Conservation (phyloP, 2,329 filamentous ascomycete species). For the Biscogniauxia marginata region DNA sequence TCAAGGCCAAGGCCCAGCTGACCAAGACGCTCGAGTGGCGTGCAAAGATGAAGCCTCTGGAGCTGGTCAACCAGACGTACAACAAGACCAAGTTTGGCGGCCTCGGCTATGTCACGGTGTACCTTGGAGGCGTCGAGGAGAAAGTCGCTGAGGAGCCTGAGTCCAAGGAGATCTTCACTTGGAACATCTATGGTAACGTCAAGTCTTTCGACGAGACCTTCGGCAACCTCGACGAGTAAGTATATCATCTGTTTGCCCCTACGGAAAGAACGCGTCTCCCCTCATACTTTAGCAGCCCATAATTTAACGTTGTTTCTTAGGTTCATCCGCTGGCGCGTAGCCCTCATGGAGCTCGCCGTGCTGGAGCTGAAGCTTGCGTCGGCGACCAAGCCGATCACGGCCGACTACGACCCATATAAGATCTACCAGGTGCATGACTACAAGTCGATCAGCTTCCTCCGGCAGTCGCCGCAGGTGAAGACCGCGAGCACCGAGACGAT, state of each 20-base stretch:
- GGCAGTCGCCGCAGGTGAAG: slow-evolving; percentile 74
- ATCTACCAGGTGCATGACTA: slow-evolving; percentile 95
- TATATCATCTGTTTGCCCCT: slow-evolving; percentile 19
- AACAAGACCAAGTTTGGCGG: slow-evolving; percentile 69
- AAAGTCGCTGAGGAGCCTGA: slow-evolving; percentile 30
- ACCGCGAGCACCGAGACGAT: slow-evolving; percentile 78
- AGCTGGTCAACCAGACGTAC: slow-evolving; percentile 64
- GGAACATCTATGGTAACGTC: slow-evolving; percentile 90
- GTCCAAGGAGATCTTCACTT: slow-evolving; percentile 70
- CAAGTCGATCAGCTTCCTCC: slow-evolving; percentile 80
- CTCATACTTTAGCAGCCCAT: neutral
- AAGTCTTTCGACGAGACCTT: slow-evolving; percentile 81
- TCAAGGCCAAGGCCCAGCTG: slow-evolving; percentile 75
- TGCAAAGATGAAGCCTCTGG: slow-evolving; percentile 69
- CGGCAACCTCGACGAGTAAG: slow-evolving; percentile 76
- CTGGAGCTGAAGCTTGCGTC: slow-evolving; percentile 68
- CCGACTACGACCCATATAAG: slow-evolving; percentile 80
- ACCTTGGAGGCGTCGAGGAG: slow-evolving; percentile 50
- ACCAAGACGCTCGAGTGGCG: slow-evolving; percentile 80
- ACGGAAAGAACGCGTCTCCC: no score
- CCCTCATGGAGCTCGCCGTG: slow-evolving; percentile 84
- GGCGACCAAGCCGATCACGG: slow-evolving; percentile 69
- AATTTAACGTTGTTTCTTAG: slow-evolving; percentile 41
- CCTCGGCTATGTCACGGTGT: slow-evolving; percentile 77
- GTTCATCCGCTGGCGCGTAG: slow-evolving; percentile 86